Evolutionary conservation across 1,284 basidiomycete species (phyloP).

Genomic region (Austroboletus olivaceoglutinosus): DNA sequence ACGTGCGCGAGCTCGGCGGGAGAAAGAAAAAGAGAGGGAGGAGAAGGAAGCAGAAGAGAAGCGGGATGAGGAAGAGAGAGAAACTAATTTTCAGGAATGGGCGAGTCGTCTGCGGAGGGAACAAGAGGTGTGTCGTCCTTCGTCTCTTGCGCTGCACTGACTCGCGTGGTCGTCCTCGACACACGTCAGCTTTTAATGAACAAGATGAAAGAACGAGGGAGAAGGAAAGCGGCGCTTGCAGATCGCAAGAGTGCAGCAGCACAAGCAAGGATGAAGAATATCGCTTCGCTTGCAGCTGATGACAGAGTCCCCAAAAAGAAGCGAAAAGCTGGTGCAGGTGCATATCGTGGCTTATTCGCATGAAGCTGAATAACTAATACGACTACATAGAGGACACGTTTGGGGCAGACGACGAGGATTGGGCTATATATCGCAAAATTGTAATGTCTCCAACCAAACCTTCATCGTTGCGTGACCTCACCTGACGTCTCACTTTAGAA

Average conservation of each 20-base stretch:
- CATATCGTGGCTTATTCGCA: conserved; percentile 22
- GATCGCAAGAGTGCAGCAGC: conserved; percentile 94
- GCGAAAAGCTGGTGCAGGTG: conserved; percentile 75
- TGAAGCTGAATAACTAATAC: background rate
- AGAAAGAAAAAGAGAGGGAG: conserved; percentile 84
- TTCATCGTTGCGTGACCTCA: conserved; percentile 1
- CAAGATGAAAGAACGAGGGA: conserved; percentile 83
- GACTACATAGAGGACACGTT: conserved; percentile 80
- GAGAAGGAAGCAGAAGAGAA: conserved; percentile 72
- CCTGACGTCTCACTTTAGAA: conserved; percentile 46
- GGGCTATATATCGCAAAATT: conserved; percentile 98
- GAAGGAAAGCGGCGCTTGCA: conserved; percentile 79
- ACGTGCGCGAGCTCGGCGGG: conserved; percentile 78
- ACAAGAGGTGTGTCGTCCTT: conserved; percentile 60
- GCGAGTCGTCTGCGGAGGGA: conserved; percentile 65
- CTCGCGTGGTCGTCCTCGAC: background rate
- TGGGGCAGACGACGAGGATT: conserved; percentile 94
- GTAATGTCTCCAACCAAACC: conserved; percentile 43
- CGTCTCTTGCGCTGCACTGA: background rate
- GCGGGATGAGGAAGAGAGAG: conserved; percentile 78
- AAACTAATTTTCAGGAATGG: conserved; percentile 72
- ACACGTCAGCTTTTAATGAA: conserved; percentile 65
- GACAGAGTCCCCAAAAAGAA: conserved; percentile 78
- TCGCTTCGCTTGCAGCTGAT: conserved; percentile 88
- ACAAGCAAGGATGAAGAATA: conserved; percentile 96